These are phyloP conservation scores for Solanum chiquidenum DNA, from an alignment of 257 asterid species.

Conservation along the genomic window DNA sequence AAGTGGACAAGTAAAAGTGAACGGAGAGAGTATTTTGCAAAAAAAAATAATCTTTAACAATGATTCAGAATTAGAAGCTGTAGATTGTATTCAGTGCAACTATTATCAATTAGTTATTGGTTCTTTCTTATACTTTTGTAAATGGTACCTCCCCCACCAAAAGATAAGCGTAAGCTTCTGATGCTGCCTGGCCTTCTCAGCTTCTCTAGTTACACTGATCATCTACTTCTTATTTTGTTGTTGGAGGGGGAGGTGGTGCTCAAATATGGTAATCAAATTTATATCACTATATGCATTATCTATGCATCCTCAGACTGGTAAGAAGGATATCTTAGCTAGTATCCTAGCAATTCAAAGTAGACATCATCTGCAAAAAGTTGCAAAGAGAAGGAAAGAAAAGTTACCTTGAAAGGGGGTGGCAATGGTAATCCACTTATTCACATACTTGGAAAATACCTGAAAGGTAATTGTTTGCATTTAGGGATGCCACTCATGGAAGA, in stretches of 20 bases:
- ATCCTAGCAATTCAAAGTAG: not conserved
- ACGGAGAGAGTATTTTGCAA: not conserved
- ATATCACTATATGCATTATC: not conserved
- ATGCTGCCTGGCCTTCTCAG: not conserved
- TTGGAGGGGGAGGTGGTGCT: not conserved
- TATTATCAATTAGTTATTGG: not conserved
- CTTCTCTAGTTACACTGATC: not conserved
- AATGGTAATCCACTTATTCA: constrained; percentile 74
- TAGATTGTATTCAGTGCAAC: not conserved
- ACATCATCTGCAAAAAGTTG: not conserved
- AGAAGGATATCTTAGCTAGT: not conserved
- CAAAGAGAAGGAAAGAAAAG: not conserved
- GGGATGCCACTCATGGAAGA: not conserved
- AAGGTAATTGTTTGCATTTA: constrained; percentile 6
- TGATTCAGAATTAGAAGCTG: not conserved
- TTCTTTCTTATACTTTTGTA: not conserved
- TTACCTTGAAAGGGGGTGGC: constrained; percentile 88
- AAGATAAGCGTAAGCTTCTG: not conserved
- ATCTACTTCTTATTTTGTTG: not conserved
- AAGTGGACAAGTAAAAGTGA: not conserved
- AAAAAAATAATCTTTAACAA: not conserved
- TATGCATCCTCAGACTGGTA: not conserved
- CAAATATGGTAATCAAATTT: not conserved
- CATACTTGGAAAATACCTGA: constrained; percentile 67
- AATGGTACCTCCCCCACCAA: not conserved